Base-by-base conservation (phyloP, 352 stramenopile species). In the Phytophthora tubulina region DNA sequence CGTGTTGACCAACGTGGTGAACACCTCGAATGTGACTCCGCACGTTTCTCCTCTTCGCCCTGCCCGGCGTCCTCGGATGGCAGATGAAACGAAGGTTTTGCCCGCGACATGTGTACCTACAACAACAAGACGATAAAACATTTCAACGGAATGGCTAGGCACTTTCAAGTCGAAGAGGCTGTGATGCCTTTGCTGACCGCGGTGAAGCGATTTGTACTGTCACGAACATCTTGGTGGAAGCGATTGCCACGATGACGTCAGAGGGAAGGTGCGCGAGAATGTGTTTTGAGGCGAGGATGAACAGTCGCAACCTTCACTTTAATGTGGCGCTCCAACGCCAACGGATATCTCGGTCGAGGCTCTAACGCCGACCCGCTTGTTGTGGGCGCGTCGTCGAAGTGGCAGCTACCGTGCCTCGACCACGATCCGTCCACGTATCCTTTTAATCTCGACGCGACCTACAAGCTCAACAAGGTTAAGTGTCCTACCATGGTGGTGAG, bases 61-160 rank as follows among this genome's bases (percentile, higher is more conserved):
- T 15, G 4, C 63, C 3, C 54, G 45, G 4, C 27, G 27, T 8
- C 17, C 32, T 10, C 48, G 48, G 3, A 14, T 67, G 30, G 55
- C 49, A 6, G 49, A 60, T 6, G 30, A 46, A 45, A 61, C 55
- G 31, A 68, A 68, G 31, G 41, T 11, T 46, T 61, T 35, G 11
- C n/a, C 8, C 33, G 52, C 11, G 63, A 59, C 3, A 63, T 63
- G 44, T 50, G 51, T 14, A 50, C 52, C 31, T 63, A 70, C 45
- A 63, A 63, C 53, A 52, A 58, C 35, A 70, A 70, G 15, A 27
- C 35, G 15, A 56, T 65, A 46, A 35, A 27, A 4, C 64, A 60
- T 30, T 63, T 36, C 36, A 49, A 41, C 6, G 52, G 42, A 10
- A 41, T 64, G n/a, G 32, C 48, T n/a, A 35, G 54, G 4, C 11